Base-by-base conservation (phyloP, 2,329 filamentous ascomycete species). In the Exophiala lecanii-corni region DNA sequence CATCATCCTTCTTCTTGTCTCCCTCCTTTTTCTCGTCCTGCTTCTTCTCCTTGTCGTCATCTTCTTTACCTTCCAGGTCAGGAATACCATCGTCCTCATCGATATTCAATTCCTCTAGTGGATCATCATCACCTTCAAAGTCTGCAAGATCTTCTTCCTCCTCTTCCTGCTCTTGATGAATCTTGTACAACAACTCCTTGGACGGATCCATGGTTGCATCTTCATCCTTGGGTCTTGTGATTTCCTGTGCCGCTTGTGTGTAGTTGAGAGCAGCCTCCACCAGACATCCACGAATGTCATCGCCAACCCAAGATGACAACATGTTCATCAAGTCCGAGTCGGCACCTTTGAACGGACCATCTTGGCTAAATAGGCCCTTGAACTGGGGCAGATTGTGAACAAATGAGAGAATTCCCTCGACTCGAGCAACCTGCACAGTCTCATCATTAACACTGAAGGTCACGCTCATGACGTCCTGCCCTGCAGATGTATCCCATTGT, bases 381-480 rank as follows among this genome's bases (percentile, higher is more conserved):
- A 52, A 47, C 15, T 52, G 47, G 36, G 50, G 50, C 10, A 53
- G 41, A 21, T 43, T 40, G 12, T 21, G 44, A n/a, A 53, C 37
- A 13, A 50, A 46, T 12, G 21, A 18, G 15, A 47, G 32, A 18
- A 53, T 26, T n/a, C 50, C 50, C n/a, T 45, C 39, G 2, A 53
- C 25, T 9, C 50, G 47, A 12, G 46, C 42, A 2, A 55, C 48
- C 20, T 57, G 54, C n/a, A 47, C 51, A 2, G 51, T 55, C 19
- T 43, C 41, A 26, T 58, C 55, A 31, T 51, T 50, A 39, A 57
- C 51, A 18, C 48, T 55, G 23, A 57, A 47, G 4, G 53, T 54
- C 21, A 57, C 38, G 13, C 50, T 55, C 51, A 58, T 53, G 35
- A 55, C 39, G 34, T 58, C 55, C 39, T 45, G 45, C 13, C 47